Conservation (phyloP, 1,139 yeast genomes). For the Wickerhamiella pararugosa region DNA sequence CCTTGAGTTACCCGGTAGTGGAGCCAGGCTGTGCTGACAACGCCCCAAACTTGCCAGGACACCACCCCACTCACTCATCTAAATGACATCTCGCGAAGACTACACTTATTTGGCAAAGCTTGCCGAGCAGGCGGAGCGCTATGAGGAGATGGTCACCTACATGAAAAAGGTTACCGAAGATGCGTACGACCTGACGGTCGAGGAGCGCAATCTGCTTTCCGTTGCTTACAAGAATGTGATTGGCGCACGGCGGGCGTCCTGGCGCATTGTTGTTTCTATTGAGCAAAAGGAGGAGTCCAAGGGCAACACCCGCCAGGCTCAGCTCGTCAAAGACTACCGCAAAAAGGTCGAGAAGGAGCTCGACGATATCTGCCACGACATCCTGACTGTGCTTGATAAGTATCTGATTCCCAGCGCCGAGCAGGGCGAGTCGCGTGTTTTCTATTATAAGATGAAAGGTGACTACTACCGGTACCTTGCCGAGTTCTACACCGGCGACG, state of each 20-base stretch:
- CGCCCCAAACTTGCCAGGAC: too few relatives aligned
- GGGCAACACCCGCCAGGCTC: conserved; percentile 79
- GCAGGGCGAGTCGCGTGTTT: conserved; percentile 94
- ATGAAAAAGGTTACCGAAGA: conserved; percentile 96
- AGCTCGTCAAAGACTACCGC: conserved; percentile 87
- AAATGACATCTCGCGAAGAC: conserved; percentile 87
- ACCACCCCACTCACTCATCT: too few relatives aligned
- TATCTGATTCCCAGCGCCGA: conserved; percentile 82
- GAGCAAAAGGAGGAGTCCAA: conserved; percentile 97
- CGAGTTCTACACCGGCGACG: conserved; percentile 83
- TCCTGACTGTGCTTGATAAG: conserved; percentile 69
- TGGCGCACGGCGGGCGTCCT: conserved; percentile 98
- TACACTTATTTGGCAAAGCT: conserved; percentile 95
- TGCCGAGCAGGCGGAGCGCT: conserved; percentile 99
- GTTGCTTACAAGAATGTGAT: conserved; percentile 97
- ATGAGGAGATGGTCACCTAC: conserved; percentile 90
- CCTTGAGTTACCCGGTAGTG: too few relatives aligned
- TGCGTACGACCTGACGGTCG: conserved; percentile 90
- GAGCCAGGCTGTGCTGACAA: too few relatives aligned
- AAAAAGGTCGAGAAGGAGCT: conserved; percentile 87
- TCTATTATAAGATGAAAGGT: conserved; percentile 99
- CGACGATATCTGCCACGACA: conserved; percentile 87
- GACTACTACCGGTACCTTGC: conserved; percentile 99
- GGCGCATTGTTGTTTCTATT: conserved; percentile 96
- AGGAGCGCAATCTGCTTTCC: conserved; percentile 91